Conservation (phyloP, 2,329 filamentous ascomycete species). For the Myotisia sp. region DNA sequence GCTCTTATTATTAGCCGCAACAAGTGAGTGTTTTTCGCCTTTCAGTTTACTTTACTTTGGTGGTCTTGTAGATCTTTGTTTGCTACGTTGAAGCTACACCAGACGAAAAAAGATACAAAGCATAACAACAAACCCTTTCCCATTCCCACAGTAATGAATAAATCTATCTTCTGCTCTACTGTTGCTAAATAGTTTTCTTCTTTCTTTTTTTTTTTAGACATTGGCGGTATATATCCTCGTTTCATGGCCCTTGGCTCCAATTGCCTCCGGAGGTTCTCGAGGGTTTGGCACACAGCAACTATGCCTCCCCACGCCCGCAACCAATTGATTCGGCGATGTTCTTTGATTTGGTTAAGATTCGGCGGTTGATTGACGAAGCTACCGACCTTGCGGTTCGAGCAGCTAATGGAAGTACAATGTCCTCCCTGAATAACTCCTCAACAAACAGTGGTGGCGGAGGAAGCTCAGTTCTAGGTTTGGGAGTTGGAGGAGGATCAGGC, state of each 20-base stretch:
- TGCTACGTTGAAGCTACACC: neutral
- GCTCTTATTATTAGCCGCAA: constrained; percentile 51
- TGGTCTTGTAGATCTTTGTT: neutral
- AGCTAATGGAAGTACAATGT: constrained; percentile 55
- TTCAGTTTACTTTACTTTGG: neutral
- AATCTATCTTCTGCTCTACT: neutral
- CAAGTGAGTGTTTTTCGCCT: constrained; percentile 41
- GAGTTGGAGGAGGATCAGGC: constrained; percentile 43
- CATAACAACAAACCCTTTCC: neutral
- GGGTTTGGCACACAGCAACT: constrained; percentile 64
- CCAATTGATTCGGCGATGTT: constrained; percentile 68
- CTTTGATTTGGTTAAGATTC: constrained; percentile 73
- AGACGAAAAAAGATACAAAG: constrained; percentile 1
- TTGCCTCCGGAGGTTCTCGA: constrained; percentile 66
- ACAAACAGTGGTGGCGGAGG: constrained; percentile 36
- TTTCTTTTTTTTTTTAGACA: constrained; percentile 40
- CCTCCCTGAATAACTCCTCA: constrained; percentile 43
- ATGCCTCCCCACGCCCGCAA: constrained; percentile 58
- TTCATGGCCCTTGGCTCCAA: constrained; percentile 71
- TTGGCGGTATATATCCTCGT: constrained; percentile 73
- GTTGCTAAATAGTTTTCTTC: neutral
- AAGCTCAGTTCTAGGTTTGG: constrained; percentile 43
- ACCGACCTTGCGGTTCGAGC: constrained; percentile 64
- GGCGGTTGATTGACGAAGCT: constrained; percentile 64
- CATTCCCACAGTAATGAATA: neutral